Percentiles rank a stretch among this genome's conserved stretches.
These are phyloP conservation scores for Fusarium ambrosium DNA, from an alignment of 2,329 filamentous ascomycete genomes.

Conservation along the genomic window DNA sequence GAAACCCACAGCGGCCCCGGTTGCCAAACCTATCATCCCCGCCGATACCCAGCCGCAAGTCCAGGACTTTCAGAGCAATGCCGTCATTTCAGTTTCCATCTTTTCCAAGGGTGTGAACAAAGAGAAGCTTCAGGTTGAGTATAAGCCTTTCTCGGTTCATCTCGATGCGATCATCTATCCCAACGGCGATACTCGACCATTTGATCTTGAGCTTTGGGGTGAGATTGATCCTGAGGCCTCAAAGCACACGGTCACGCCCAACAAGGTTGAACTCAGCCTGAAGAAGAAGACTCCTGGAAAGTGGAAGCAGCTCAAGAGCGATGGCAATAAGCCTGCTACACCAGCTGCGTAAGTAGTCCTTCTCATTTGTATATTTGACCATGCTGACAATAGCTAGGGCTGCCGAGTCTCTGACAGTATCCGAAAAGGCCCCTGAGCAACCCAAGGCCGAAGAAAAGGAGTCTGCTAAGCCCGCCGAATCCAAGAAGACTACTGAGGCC, in stretches of 20 bases:
- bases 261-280: conserved; percentile 84
- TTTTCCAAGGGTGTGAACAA: conserved; percentile 60
- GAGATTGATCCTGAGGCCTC: conserved; percentile 73
- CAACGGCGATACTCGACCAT: conserved; percentile 69
- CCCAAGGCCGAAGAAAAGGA: conserved; percentile 6
- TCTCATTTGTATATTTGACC: rapidly evolving
- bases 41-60: conserved; percentile 46
- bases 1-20: background rate
- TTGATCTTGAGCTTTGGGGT: conserved; percentile 75
- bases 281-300: conserved; percentile 77
- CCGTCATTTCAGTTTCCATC: conserved; percentile 55
- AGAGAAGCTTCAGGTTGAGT: conserved; percentile 56
- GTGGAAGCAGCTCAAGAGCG: conserved; percentile 65
- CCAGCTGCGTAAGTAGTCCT: conserved; percentile 40
- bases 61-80: conserved; percentile 55
- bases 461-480: conserved; percentile 6
- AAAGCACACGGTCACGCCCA: conserved; percentile 75
- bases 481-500: conserved; percentile 11
- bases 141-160: conserved; percentile 43
- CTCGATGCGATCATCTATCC: conserved; percentile 52
- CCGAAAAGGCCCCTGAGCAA: conserved; percentile 6
- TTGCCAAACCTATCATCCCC: conserved; percentile 35
- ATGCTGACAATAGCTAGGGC: conserved; percentile 33
- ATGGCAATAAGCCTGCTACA: conserved; percentile 22
- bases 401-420: conserved; percentile 28